phyloP scores from a whole-genome alignment of 805 yeast genomes.

The Nakazawaea sp. region DNA sequence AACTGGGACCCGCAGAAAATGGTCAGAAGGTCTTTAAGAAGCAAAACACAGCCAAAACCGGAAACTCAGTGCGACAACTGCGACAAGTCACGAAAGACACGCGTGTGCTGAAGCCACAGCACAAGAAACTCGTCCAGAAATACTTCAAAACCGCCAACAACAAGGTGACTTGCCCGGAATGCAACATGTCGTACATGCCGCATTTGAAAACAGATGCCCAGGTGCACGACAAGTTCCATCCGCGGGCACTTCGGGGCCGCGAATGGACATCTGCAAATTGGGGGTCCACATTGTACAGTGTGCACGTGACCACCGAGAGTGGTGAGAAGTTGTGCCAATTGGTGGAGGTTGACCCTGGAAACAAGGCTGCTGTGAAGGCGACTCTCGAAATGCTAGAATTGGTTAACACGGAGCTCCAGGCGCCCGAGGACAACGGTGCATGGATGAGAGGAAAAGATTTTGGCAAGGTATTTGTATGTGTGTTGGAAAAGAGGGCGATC shows the following conservation, averaged over 20 bases:
- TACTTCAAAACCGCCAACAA: constrained; percentile 14
- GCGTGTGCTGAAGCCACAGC: constrained; percentile 2
- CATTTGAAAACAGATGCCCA: constrained; percentile 34
- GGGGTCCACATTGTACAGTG: constrained; percentile 20
- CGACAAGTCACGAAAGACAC: too few relatives aligned
- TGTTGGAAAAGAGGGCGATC: constrained; percentile 39
- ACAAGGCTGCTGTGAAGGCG: constrained; percentile 25
- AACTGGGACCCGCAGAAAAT: too few relatives aligned
- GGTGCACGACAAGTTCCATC: constrained; percentile 48
- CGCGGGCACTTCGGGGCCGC: constrained; percentile 38
- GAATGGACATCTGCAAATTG: constrained; percentile 36
- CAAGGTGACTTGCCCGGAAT: constrained; percentile 33
- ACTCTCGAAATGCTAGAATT: constrained; percentile 36
- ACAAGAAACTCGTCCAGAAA: constrained; percentile 12
- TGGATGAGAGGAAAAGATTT: constrained; percentile 17
- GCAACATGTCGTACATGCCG: constrained; percentile 47
- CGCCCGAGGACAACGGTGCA: constrained; percentile 30
- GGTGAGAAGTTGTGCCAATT: constrained; percentile 16
- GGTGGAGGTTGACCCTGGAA: constrained; percentile 27
- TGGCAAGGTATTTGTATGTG: constrained; percentile 45
- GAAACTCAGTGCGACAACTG: too few relatives aligned
- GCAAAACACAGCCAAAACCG: too few relatives aligned
- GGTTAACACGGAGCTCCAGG: constrained; percentile 56
- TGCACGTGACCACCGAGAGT: constrained; percentile 6
- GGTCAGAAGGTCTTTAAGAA: too few relatives aligned